Base-by-base conservation (phyloP, 2,329 filamentous ascomycete species). In the Dothidotthia symphoricarpi region DNA sequence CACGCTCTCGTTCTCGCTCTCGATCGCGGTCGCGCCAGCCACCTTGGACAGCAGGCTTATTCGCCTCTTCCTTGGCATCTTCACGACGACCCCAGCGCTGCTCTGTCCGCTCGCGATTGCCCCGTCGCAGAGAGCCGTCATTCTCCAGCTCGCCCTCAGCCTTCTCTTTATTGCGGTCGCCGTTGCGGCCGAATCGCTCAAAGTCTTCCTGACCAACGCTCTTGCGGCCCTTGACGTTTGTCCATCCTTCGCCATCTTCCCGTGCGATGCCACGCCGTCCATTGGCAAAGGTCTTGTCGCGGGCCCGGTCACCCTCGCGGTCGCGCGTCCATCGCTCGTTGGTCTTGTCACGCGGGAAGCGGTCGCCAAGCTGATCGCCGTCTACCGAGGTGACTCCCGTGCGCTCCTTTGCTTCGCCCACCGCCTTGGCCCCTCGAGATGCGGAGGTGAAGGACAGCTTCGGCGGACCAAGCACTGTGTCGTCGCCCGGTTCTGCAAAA, bases 391-490 rank as follows among this genome's bases (percentile, higher is more conserved):
- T 54, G 16, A 63, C 54, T 24, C 50, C 51, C 7, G 62, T 61
- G 17, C 61, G 54, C 43, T 64, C 59, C 34, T 72, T 69, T 19
- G 54, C 39, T 19, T 64, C 50, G 34, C 66, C 67, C 25, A 61
- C 49, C 27, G 54, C 48, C 41, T 77, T 77, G 24, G 68, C 67
- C 47, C 67, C 64, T 16, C 80, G 75, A 35, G 85, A 86, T 15
- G 84, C 78, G 1, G 89, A 94, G 36, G 87, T 81, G 66, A 96
- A 95, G 29, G 82, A 81, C 31, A 82, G 87, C 65, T 87, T 86
- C 2, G 89, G 87, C 14, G 89, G 89, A 11, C 87, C 89, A 41
- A 95, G 84, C 41, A 93, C 78, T 41, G 94, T 85, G 49, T 94
- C 88, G 55, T 95, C 90, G 34, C 57, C 57, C 57, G 79, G 71